Percentiles rank a stretch among this genome's conserved stretches.
Conservation (phyloP, 495 filamentous ascomycete species). For the Trichoderma virens region DNA sequence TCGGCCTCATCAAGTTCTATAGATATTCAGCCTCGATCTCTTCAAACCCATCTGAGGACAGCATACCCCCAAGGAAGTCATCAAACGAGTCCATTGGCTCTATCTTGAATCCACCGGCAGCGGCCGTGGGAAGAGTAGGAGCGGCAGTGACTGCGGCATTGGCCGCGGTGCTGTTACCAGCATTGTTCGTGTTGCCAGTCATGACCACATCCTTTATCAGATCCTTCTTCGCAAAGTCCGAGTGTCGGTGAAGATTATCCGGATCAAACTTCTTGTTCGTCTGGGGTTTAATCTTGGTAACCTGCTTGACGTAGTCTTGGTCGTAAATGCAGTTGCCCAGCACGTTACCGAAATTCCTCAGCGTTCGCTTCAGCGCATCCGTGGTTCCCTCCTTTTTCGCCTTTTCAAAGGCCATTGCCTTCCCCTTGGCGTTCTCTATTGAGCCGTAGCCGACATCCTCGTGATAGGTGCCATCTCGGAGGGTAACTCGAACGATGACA, state of each 20-base stretch:
- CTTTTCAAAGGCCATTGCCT: conserved; percentile 92
- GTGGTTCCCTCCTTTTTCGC: conserved; percentile 97
- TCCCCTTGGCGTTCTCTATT: conserved; percentile 90
- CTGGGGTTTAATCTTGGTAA: conserved; percentile 69
- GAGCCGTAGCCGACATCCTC: conserved; percentile 95
- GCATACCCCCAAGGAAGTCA: conserved; percentile 64
- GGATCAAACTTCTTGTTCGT: conserved; percentile 65
- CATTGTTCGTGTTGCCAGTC: conserved; percentile 27
- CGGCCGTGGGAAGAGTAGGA: neutral
- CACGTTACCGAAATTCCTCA: conserved; percentile 92
- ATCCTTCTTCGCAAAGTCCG: conserved; percentile 64
- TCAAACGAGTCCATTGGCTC: conserved; percentile 36
- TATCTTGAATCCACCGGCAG: conserved; percentile 15
- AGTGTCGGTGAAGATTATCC: conserved; percentile 71
- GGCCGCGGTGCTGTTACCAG: conserved; percentile 14
- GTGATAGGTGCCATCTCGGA: conserved; percentile 88
- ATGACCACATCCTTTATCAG: conserved; percentile 12
- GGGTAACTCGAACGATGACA: conserved; percentile 79
- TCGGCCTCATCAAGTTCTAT: conserved; percentile 55
- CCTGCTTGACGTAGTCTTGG: conserved; percentile 79
- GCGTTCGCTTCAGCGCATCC: conserved; percentile 80
- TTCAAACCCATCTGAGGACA: neutral
- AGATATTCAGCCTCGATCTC: conserved; percentile 13
- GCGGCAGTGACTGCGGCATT: neutral
- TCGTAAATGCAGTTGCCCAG: conserved; percentile 97